Base-by-base conservation (phyloP, 305 asterid species). In the Fraxinus velutina region DNA sequence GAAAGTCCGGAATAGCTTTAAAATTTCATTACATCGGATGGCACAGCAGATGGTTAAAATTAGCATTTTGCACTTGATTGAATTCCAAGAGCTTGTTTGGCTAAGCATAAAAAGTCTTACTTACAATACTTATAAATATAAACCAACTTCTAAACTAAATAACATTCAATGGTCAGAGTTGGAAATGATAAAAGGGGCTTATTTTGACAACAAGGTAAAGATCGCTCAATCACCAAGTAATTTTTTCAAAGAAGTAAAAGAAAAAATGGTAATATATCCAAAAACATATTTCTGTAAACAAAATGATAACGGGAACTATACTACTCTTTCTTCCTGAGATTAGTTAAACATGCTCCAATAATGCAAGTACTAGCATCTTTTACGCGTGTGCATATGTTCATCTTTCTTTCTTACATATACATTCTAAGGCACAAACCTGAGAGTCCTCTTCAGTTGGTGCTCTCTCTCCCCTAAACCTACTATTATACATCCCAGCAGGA, bases 361-460 rank as follows among this genome's bases (percentile, higher is more conserved):
- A 55, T 55, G 66, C 66, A 55, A 17, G 66, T 17, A 55, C 66
- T 55, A 55, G 66, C 66, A 55, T 17, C 66, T 55, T 55, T 55
- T 55, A 55, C 1, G 27, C 17, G 27, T 17, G 66, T 55, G 66
- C 66, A 55, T n/a, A 24, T 55, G 64, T 55, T 55, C 66, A 55
- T 55, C 66, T 55, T 6, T 55, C 66, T 55, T 55, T 55, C 66
- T 1, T 17, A 17, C 66, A 55, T 17, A 55, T 6, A 55, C 64
- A 24, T 6, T 55, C 32, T 9, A 62, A 22, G 72, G 33, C 72
- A 62, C 97, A 55, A 79, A 94, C 96, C 96, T 91, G 92, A 80
- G 88, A 57, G 27, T 55, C 66, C 70, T 80, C 87, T 84, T 85
- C 86, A 83, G 34, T 42, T 22, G 79, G 50, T 2, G 70, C 21